A percentile compares a stretch with the other conserved stretches of the same genome.
phyloP scores from a whole-genome alignment of 495 filamentous ascomycete genomes.

The Aspergillus ellipticus region DNA sequence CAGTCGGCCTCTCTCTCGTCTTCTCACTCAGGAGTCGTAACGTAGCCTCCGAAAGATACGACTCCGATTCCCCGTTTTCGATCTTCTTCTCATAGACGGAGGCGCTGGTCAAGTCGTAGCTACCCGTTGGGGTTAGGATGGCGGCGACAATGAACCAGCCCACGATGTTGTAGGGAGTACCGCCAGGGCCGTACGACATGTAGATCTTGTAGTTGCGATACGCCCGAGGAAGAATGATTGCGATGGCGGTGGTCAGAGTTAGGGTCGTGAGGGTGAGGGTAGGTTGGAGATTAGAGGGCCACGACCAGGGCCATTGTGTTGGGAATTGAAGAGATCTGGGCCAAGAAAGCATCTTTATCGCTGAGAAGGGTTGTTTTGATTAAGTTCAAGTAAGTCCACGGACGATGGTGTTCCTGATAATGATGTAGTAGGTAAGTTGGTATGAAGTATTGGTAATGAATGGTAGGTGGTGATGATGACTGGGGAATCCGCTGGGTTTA shows the following conservation, averaged over 20 bases:
- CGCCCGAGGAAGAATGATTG: background rate
- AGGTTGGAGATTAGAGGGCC: background rate
- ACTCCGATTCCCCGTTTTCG: constrained; percentile 16
- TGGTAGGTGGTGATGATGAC: no score
- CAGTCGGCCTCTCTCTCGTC: constrained; percentile 17
- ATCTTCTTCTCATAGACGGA: constrained; percentile 26
- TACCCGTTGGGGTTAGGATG: no score
- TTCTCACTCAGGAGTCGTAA: background rate
- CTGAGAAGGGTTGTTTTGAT: no score
- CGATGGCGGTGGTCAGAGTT: background rate
- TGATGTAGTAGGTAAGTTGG: background rate
- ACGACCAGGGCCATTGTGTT: no score
- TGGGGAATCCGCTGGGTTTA: no score
- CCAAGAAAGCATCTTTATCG: no score
- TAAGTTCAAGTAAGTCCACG: no score
- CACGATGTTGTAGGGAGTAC: constrained; percentile 29
- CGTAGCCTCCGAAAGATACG: constrained; percentile 7
- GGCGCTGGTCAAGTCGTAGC: constrained; percentile 31
- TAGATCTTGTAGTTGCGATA: constrained; percentile 34
- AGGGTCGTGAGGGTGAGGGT: background rate
- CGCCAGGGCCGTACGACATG: constrained; percentile 32
- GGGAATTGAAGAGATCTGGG: no score
- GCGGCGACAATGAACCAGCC: constrained; percentile 33
- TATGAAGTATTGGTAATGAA: no score
- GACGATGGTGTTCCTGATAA: no score